Base-by-base conservation (phyloP, 2,329 filamentous ascomycete species). In the Magnaporthales sp. region DNA sequence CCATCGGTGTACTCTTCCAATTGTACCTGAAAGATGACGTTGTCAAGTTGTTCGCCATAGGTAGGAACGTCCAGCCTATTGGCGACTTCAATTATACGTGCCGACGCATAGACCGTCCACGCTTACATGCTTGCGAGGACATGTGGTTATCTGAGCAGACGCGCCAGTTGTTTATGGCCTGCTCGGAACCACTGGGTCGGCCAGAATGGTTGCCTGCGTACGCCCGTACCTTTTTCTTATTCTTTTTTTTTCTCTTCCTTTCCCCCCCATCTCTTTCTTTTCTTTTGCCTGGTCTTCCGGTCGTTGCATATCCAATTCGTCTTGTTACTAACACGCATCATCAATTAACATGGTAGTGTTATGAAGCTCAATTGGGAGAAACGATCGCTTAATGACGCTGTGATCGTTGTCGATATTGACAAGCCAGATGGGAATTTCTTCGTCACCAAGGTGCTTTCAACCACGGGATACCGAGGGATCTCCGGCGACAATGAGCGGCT, bases 331-430 rank as follows among this genome's bases (percentile, higher is more conserved):
- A 63, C 31, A n/a, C 22, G 62, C n/a, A 24, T 11, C 19, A 15
- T 11, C 19, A 15, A 26, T 27, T 15, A 27, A 46, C 7, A 63
- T 29, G 29, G 15, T 3, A 63, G 62, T 24, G 31, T 46, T 3
- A 24, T 24, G n/a, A n/a, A 27, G 46, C 38, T 51, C 11, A 10
- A 71, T 72, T 63, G 62, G 62, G 31, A 63, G 0, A 75, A 69
- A 0, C 74, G 74, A 2, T 75, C 76, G 0, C 67, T 70, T 2
- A 68, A 67, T 19, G 77, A 78, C 66, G 72, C 74, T 4, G 65
- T 79, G 19, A 66, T 77, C 2, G 73, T 70, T 2, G 26, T 78
- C 10, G 70, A 78, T 24, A 70, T 78, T 19, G 76, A 79, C 64
- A 72, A 71, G 38, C 72, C 72, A 1, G 24, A 46, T 13, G 70